Evolutionary conservation across 75 land plant species (phyloP).

Genomic region (Chamaecyparis obtusa): DNA sequence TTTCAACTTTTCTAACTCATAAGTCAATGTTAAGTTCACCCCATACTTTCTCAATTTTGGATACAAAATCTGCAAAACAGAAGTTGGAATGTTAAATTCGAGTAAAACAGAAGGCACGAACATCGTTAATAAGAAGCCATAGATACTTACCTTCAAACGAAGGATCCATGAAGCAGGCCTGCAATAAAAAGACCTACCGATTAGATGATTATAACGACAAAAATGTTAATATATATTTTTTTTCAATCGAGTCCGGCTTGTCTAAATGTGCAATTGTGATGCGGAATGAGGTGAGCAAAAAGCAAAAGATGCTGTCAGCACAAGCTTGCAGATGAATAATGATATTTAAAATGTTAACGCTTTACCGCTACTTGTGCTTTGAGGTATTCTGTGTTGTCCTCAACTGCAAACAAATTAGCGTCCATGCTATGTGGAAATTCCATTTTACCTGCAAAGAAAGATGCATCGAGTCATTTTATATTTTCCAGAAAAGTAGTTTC

Average conservation of each 20-base stretch:
- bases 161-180: neutral
- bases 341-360: neutral
- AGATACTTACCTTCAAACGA: neutral
- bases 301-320: neutral
- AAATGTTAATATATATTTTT: too few species aligned
- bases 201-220: too few species aligned
- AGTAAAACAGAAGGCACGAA: too few species aligned
- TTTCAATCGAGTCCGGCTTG: too few species aligned
- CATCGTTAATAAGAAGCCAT: too few species aligned
- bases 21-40: neutral
- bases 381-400: neutral
- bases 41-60: neutral
- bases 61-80: neutral
- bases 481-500: too few species aligned
- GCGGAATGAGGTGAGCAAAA: too few species aligned
- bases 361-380: neutral
- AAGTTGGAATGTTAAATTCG: neutral
- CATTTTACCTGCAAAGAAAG: neutral
- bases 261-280: neutral
- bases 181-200: neutral
- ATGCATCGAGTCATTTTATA: neutral
- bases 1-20: neutral
- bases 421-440: neutral
- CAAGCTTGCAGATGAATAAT: too few species aligned
- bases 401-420: neutral